Conservation (phyloP, 2,329 filamentous ascomycete genomes). For the Fusarium verrucosum region DNA sequence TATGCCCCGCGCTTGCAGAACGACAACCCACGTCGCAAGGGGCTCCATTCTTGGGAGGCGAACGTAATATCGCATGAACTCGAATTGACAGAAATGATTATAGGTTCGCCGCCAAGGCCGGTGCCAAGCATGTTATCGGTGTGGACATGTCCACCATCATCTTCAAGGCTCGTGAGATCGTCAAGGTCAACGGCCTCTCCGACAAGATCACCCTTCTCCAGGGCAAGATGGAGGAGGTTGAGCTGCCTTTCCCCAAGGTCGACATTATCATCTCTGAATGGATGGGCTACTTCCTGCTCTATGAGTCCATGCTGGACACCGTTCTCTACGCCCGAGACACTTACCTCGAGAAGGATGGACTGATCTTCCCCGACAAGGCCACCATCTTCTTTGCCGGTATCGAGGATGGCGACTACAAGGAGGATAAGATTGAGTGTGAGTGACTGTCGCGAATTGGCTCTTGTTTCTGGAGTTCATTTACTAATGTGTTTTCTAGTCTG, state of each 20-base stretch:
- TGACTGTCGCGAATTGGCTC: conserved; percentile 22
- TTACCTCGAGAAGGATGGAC: conserved; percentile 84
- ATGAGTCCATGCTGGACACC: conserved; percentile 99
- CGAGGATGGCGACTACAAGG: conserved; percentile 99
- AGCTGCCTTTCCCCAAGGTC: conserved; percentile 91
- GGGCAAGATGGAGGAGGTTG: conserved; percentile 99
- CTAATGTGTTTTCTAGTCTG: conserved; percentile 71
- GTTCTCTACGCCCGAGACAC: conserved; percentile 95
- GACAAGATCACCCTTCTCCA: conserved; percentile 98
- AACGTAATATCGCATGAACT: conserved; percentile 1
- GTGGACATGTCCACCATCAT: conserved; percentile 99
- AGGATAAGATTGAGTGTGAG: conserved; percentile 99
- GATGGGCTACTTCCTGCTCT: conserved; percentile 99
- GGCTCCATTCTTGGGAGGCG: not conserved
- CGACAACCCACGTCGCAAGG: not conserved
- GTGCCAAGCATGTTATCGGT: conserved; percentile 97
- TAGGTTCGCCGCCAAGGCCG: conserved; percentile 96
- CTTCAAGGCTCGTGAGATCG: conserved; percentile 96
- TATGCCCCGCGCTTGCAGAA: conserved; percentile 29
- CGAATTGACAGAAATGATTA: conserved; percentile 8
- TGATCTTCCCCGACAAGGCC: conserved; percentile 99
- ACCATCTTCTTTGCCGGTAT: conserved; percentile 97
- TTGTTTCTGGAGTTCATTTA: not conserved
- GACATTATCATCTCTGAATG: conserved; percentile 99
- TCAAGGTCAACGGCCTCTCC: conserved; percentile 87